A percentile compares a stretch with the other conserved stretches of the same genome.
phyloP scores from a whole-genome alignment of 2,329 filamentous ascomycete species.

The Verticillium klebahnii region DNA sequence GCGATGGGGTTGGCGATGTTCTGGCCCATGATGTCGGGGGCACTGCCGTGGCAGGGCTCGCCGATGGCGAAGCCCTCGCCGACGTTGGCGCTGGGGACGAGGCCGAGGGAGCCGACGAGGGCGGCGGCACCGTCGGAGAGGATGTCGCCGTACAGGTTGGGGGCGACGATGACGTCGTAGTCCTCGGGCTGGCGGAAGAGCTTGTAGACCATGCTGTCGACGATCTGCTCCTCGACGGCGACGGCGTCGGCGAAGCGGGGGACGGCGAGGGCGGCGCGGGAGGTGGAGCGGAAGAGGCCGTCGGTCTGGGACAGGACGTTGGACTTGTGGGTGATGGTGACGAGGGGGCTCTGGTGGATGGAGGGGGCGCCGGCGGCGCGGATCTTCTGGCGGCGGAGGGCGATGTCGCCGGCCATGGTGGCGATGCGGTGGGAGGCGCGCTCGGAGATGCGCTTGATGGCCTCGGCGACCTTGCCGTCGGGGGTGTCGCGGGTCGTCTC shows the following conservation, averaged over 20 bases:
- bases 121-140: slow-evolving; percentile 93
- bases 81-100: slow-evolving; percentile 94
- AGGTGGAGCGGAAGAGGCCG: slow-evolving; percentile 83
- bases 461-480: slow-evolving; percentile 82
- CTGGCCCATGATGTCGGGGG: slow-evolving; percentile 90
- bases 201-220: slow-evolving; percentile 99
- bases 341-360: slow-evolving; percentile 66
- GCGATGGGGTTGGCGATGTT: slow-evolving; percentile 95
- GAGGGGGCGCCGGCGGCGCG: slow-evolving; percentile 53
- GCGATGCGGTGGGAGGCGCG: slow-evolving; percentile 82
- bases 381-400: slow-evolving; percentile 77
- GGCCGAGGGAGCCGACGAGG: slow-evolving; percentile 77
- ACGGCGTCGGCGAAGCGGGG: slow-evolving; percentile 56
- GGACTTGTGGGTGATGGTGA: slow-evolving; percentile 97
- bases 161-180: slow-evolving; percentile 97
- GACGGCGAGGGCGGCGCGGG: slow-evolving; percentile 66
- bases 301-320: slow-evolving; percentile 97
- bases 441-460: slow-evolving; percentile 94
- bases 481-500: slow-evolving; percentile 76
- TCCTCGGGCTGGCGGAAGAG: slow-evolving; percentile 91
- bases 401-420: slow-evolving; percentile 91
- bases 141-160: slow-evolving; percentile 96
- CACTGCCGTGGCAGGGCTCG: slow-evolving; percentile 95
- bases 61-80: slow-evolving; percentile 93
- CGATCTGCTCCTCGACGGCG: slow-evolving; percentile 90